Evolutionary conservation across 108 stramenopile species (phyloP).

Genomic region (Fragilariopsis cylindrus): DNA sequence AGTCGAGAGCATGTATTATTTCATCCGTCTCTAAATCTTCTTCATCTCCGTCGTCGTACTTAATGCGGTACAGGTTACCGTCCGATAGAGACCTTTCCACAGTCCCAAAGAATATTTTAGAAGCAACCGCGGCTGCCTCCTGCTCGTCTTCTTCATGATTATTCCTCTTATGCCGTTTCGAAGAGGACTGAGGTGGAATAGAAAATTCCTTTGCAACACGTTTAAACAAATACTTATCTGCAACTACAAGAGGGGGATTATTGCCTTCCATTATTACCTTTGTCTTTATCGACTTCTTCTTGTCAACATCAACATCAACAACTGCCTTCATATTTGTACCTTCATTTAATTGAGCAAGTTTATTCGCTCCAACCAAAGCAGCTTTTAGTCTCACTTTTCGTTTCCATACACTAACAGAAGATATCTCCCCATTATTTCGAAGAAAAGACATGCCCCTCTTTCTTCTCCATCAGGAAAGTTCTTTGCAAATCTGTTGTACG

Average conservation of each 20-base stretch:
- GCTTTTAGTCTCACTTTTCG: neutral
- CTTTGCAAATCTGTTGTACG: constrained; percentile 2
- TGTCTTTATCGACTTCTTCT: too few relatives aligned
- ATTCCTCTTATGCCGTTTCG: too few relatives aligned
- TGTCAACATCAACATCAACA: too few relatives aligned
- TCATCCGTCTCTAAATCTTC: neutral
- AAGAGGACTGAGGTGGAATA: too few relatives aligned
- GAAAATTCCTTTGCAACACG: constrained; percentile 7
- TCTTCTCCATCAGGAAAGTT: neutral
- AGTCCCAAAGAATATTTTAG: constrained; percentile 7
- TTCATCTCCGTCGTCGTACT: constrained; percentile 12
- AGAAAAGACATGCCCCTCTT: constrained; percentile 6
- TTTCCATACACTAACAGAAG: constrained; percentile 6
- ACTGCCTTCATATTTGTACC: constrained; percentile 5
- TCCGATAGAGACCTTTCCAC: neutral
- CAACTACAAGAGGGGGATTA: too few relatives aligned
- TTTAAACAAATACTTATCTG: neutral
- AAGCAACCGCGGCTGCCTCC: neutral
- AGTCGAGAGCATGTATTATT: neutral
- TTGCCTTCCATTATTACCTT: too few relatives aligned
- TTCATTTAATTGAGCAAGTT: neutral
- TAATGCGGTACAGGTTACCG: neutral
- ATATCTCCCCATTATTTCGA: neutral
- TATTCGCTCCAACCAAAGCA: constrained; percentile 3
- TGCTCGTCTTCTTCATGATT: too few relatives aligned